Evolutionary conservation across 805 yeast species (phyloP), one percentile per base, ranked within the genome.

Genomic region (Pichia eremophila): DNA sequence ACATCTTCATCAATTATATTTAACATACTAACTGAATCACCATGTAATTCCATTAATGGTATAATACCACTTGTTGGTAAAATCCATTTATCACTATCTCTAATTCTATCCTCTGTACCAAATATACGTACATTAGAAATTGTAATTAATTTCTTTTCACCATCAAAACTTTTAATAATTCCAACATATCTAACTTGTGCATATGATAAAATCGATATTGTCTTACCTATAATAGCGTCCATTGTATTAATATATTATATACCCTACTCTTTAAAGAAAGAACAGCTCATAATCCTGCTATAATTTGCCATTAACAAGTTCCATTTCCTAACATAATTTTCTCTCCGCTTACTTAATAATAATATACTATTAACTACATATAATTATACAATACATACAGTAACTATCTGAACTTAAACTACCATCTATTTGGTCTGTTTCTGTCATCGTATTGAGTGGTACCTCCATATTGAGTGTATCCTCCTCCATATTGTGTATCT

Each of bases 191-290:
- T 81, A 51, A 85, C 81, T 37, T 86, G 87, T 57, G 85, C 81
- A 61, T 78, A 79, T 49, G 95, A 83, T 53, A 85, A 77, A 62
- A 88, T 72, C 27, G 93, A 80, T 57, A 89, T 87, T 45, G 91
- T 83, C 64, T 87, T 87, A 10, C 98, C 98, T 55, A 89, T 85
- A 66, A 83, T 90, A 61, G 89, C 89, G 41, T 97, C 83, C 98
- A 93, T 93, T 29, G 31, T 10, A 28, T 7, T 10, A 28, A 7
- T 8, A 28, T 10, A 8, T 28, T 28, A 10, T 11, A 4, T 14
- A 34, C 36, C 28, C 19, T 8, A 10, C 7, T 29, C 6, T 11
- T 6, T 19, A 19, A 19, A 19, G 22, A 19, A 19, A 3, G 22
- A 19, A 19, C 22, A 19, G n/a, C n/a, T n/a, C n/a, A n/a, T n/a